Base-by-base conservation (phyloP, 139 green algal genomes). In the Trebouxia sp. region DNA sequence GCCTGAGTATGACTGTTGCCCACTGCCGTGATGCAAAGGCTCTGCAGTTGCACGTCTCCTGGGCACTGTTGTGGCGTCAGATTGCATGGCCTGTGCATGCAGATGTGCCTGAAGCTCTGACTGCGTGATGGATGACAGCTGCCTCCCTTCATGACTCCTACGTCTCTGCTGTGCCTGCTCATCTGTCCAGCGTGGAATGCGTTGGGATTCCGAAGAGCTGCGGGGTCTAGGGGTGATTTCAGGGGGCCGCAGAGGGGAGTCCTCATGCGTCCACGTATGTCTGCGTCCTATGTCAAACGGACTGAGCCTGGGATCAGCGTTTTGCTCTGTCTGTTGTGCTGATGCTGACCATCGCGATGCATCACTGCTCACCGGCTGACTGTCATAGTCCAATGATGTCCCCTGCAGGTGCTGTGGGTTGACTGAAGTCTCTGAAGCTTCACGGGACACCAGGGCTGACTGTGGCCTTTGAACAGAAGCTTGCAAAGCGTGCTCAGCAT, bases 401-500 rank as follows among this genome's bases (percentile, higher is more conserved):
- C n/a, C n/a, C n/a, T n/a, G n/a, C n/a, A n/a, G n/a, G n/a, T n/a
- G n/a, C n/a, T n/a, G n/a, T n/a, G n/a, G n/a, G n/a, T n/a, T n/a
- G n/a, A n/a, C n/a, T n/a, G n/a, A n/a, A n/a, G n/a, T n/a, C n/a
- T n/a, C n/a, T n/a, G n/a, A n/a, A n/a, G n/a, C n/a, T n/a, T 6
- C 2, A 14, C 20, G 2, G 3, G 14, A 26, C 47, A 53, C 47
- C 20, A 17, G 47, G 14, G 15, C 30, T n/a, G 17, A 41, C 30
- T 41, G 30, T 1, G 6, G 6, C 5, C 3, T 69, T 28, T 69
- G 28, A 22, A 22, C 10, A 5, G 28, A 20, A 9, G 15, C 20
- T 14, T 6, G 47, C 47, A 26, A 14, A 69, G 58, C 58, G 58
- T 69, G 58, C 58, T 69, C 58, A 69, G 58, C 58, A 69, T 69